These are phyloP conservation scores for Amanita rimosa DNA, from an alignment of 768 basidiomycete genomes.

Conservation along the genomic window DNA sequence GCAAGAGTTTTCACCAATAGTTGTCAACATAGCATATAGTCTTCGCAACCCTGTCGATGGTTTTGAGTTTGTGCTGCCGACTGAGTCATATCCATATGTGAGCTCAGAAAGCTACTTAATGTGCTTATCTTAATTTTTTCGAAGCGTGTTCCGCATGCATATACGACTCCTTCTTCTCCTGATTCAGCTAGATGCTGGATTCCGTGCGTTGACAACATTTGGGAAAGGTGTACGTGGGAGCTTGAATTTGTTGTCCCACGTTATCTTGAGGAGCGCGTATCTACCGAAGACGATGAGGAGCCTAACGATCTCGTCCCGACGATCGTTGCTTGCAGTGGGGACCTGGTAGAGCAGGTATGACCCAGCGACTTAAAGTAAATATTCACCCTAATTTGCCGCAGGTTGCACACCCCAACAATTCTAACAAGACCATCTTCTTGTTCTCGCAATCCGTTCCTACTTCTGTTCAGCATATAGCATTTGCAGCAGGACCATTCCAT, in stretches of 20 bases:
- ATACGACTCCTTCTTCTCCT: constrained; percentile 77
- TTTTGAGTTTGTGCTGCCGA: constrained; percentile 72
- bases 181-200: constrained; percentile 97
- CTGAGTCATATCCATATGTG: constrained; percentile 78
- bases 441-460: constrained; percentile 81
- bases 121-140: constrained; percentile 9
- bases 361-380: background rate
- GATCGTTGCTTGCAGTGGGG: constrained; percentile 88
- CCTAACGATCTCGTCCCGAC: constrained; percentile 58
- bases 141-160: constrained; percentile 89
- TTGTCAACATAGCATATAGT: constrained; percentile 70
- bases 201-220: constrained; percentile 90
- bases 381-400: constrained; percentile 17
- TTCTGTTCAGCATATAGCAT: constrained; percentile 93
- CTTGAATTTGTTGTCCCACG: constrained; percentile 92
- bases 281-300: constrained; percentile 35
- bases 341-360: constrained; percentile 84
- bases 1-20: constrained; percentile 58
- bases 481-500: constrained; percentile 93
- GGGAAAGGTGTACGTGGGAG: constrained; percentile 98
- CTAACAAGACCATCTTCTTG: constrained; percentile 89
- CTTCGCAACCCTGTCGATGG: constrained; percentile 77
- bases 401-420: constrained; percentile 90
- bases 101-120: constrained; percentile 17
- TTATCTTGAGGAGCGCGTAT: constrained; percentile 56